A percentile compares a stretch with the other conserved stretches of the same genome.
These are phyloP conservation scores for Podosphaera leucotricha DNA, from an alignment of 2,329 filamentous ascomycete genomes.

Conservation along the genomic window DNA sequence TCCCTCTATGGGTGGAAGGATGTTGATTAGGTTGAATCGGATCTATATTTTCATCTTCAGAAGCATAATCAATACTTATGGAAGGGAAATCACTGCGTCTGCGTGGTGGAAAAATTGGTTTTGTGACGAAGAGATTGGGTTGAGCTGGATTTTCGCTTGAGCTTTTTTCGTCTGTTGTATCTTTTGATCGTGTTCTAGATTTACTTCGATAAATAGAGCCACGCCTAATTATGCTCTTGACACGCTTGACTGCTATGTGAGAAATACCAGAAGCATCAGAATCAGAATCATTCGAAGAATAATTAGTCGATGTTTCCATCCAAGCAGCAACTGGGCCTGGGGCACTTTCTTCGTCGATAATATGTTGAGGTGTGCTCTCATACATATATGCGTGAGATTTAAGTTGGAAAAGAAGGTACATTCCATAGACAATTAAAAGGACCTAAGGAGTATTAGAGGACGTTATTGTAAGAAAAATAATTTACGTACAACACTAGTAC, in stretches of 20 bases:
- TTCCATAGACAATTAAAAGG: conserved; percentile 54
- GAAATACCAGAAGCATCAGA: conserved; percentile 44
- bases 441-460: conserved; percentile 23
- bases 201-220: conserved; percentile 45
- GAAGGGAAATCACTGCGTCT: background rate
- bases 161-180: conserved; percentile 23
- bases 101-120: background rate
- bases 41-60: background rate
- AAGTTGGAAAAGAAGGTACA: conserved; percentile 76
- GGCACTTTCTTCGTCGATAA: conserved; percentile 76
- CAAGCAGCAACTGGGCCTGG: conserved; percentile 67
- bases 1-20: background rate
- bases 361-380: conserved; percentile 72
- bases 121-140: background rate
- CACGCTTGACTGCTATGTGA: conserved; percentile 47
- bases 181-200: conserved; percentile 48
- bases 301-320: conserved; percentile 34
- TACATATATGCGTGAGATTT: conserved; percentile 87
- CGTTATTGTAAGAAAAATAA: background rate
- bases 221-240: conserved; percentile 48
- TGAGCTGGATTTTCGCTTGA: conserved; percentile 7
- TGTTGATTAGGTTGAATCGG: background rate
- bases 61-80: background rate
- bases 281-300: conserved; percentile 36
- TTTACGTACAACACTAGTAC: conserved; percentile 54